Conservation (phyloP, 768 basidiomycete genomes). For the Boletales sp. region DNA sequence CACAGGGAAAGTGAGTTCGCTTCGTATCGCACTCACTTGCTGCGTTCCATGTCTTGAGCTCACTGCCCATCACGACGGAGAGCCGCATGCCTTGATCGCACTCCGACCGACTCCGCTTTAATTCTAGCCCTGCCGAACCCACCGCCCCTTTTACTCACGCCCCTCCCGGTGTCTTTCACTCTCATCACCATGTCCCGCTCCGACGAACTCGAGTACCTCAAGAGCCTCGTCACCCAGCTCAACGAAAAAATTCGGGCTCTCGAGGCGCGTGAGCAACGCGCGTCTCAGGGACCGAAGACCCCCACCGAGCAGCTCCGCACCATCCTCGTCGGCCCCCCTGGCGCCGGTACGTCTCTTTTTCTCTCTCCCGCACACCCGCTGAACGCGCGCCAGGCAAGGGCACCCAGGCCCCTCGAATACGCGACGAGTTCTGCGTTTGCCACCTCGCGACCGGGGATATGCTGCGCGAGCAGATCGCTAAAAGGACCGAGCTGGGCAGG, state of each 20-base stretch:
- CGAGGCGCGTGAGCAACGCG: conserved; percentile 64
- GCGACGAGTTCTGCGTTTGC: conserved; percentile 92
- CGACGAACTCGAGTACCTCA: conserved; percentile 92
- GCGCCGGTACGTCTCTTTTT: conserved; percentile 66
- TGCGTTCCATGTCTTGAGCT: too few species aligned
- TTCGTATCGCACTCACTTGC: not conserved
- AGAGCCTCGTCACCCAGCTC: conserved; percentile 84
- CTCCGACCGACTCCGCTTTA: too few species aligned
- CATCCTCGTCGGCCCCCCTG: conserved; percentile 94
- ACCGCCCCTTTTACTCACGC: not conserved
- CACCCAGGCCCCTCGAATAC: conserved; percentile 93
- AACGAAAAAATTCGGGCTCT: conserved; percentile 83
- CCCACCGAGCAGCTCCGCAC: conserved; percentile 82
- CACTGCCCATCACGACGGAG: too few species aligned
- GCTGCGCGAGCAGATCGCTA: conserved; percentile 88
- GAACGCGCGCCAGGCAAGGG: conserved; percentile 73
- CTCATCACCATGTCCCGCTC: too few species aligned
- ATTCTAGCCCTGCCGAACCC: too few species aligned
- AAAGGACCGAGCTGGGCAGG: conserved; percentile 83
- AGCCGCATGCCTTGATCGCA: too few species aligned
- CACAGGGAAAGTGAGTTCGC: not conserved
- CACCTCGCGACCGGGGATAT: conserved; percentile 99
- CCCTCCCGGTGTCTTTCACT: not conserved
- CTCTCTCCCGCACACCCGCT: not conserved
- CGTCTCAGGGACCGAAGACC: conserved; percentile 41